phyloP scores from a whole-genome alignment of 768 basidiomycete species.

The Podaxis mareebaensis region DNA sequence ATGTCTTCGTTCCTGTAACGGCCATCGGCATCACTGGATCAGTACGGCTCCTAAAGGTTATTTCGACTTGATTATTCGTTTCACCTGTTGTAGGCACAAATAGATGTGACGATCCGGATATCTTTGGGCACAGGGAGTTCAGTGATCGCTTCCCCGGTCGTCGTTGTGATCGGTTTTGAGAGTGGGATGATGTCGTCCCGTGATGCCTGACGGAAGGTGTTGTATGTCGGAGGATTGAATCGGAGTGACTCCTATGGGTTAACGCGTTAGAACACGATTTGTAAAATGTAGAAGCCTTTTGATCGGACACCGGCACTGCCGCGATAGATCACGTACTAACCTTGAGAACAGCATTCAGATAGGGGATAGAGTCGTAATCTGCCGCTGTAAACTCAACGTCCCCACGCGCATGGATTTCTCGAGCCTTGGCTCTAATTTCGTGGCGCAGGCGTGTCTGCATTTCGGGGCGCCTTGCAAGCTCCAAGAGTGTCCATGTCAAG shows the following conservation, averaged over 20 bases:
- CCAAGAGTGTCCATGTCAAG: conserved; percentile 61
- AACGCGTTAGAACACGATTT: neutral
- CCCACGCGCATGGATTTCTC: conserved; percentile 34
- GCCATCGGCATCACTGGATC: neutral
- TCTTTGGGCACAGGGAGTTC: conserved; percentile 52
- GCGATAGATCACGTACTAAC: conserved; percentile 23
- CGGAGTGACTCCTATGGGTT: conserved; percentile 48
- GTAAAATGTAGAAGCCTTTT: neutral
- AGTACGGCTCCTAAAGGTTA: neutral
- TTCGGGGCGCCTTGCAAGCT: conserved; percentile 57
- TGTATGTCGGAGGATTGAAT: conserved; percentile 52
- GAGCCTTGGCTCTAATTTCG: conserved; percentile 50
- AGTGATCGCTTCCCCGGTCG: conserved; percentile 41
- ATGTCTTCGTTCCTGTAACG: conserved; percentile 41
- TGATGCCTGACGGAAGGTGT: conserved; percentile 51
- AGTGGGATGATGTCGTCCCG: conserved; percentile 62
- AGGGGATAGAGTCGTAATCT: conserved; percentile 54
- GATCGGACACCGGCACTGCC: neutral
- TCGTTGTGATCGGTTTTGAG: conserved; percentile 48
- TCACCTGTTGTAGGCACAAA: conserved; percentile 57
- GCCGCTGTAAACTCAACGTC: conserved; percentile 42
- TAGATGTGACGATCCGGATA: conserved; percentile 50
- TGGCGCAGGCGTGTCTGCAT: conserved; percentile 61
- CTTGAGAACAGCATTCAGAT: conserved; percentile 49
- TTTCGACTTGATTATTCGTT: neutral